Base-by-base conservation (phyloP, 148 eudicot species). In the Chenopodium quinoa region DNA sequence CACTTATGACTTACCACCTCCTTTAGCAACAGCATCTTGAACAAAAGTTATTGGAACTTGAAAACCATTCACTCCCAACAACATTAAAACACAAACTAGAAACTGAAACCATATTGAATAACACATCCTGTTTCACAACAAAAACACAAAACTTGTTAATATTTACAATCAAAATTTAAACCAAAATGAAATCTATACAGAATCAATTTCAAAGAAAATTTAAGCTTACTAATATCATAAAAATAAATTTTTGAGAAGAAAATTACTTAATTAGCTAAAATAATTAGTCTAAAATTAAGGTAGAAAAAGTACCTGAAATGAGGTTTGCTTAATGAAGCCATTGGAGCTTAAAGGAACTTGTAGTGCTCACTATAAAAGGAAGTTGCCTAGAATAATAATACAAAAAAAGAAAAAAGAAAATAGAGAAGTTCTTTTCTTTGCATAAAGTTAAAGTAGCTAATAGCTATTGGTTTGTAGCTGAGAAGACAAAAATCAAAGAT, bases 11-110 rank as follows among this genome's bases (percentile, higher is more conserved):
- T 85, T 60, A 94, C 98, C 98, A 83, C 93, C 98, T 82, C 98
- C 98, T 83, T 94, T 92, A 9, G 92, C 92, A 44, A 92, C 94
- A 32, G 98, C 98, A 89, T 78, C 87, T 73, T 90, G 75, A 75
- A 94, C 82, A 82, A 85, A 88, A 47, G 92, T 92, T 65, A 94
- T 94, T 44, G 84, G 86, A 78, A 90, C 96, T 83, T 75, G 66
- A 75, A 84, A 82, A 52, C 91, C 86, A 77, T 91, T 84, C 76
- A 88, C 78, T 89, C 74, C 83, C 79, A 85, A 22, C 76, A 87
- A 73, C 69, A 87, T 72, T 48, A 91, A 58, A 27, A 85, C 47
- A 75, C 82, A 86, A 46, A 80, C 85, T 60, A 89, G 27, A 22
- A 83, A 40, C 79, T 40, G 76, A 22, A 88, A 44, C 91, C 89